These are phyloP conservation scores for Cichorium intybus DNA, from an alignment of 140 eudicot genomes.

Conservation along the genomic window DNA sequence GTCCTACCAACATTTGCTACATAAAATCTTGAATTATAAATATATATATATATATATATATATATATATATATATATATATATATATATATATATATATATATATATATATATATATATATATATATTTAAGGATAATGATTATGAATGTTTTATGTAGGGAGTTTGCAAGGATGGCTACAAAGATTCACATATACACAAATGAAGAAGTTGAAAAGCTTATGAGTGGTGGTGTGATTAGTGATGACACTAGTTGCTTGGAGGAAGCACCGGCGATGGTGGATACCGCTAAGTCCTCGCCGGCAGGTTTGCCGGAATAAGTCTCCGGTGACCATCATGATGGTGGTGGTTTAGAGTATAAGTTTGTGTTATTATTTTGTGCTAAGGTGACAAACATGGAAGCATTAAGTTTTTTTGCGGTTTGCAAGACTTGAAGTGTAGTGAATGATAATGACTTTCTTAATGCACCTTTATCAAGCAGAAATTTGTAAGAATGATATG, in stretches of 20 bases:
- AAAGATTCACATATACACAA: conserved; percentile 80
- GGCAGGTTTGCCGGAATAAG: conserved; percentile 46
- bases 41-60: no score
- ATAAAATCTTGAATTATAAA: background rate
- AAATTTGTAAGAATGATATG: background rate
- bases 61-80: no score
- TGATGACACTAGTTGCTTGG: conserved; percentile 91
- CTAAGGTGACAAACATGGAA: conserved; percentile 5
- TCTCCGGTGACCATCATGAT: conserved; percentile 8
- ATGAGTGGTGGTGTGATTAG: conserved; percentile 58
- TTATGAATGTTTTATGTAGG: conserved; percentile 36
- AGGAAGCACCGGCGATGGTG: conserved; percentile 63
- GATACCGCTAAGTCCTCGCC: conserved; percentile 70
- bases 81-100: no score
- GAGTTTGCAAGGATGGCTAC: conserved; percentile 69
- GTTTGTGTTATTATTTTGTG: conserved; percentile 18
- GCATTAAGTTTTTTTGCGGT: background rate
- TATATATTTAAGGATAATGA: background rate
- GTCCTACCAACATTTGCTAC: conserved; percentile 26
- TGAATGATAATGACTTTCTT: background rate
- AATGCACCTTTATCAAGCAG: background rate
- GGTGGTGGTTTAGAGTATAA: conserved; percentile 23
- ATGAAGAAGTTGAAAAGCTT: conserved; percentile 87
- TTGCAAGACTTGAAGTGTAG: conserved; percentile 13
- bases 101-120: no score